Percentiles rank a stretch among this genome's conserved stretches.
Evolutionary conservation across 352 stramenopile genomes (phyloP).

Genomic region (Phytopythium aichiense): DNA sequence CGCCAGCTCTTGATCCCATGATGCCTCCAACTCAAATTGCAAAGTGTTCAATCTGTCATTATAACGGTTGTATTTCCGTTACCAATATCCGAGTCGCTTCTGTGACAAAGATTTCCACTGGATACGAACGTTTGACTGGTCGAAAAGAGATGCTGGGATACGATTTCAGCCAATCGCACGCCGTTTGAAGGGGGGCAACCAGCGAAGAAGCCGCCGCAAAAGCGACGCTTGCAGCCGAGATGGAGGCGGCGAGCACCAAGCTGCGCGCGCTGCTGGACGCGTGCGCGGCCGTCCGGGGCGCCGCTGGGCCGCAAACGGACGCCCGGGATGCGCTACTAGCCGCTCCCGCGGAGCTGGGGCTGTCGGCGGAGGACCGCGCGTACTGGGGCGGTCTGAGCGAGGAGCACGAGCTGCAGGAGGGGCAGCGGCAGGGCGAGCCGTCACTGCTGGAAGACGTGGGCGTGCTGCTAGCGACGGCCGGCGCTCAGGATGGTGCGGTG

Average conservation of each 20-base stretch:
- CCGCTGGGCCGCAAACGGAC: conserved; percentile 2
- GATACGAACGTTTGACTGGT: conserved; percentile 1
- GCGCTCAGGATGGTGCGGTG: conserved; percentile 17
- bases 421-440: conserved; percentile 1
- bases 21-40: background rate
- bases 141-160: background rate
- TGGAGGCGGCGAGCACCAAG: conserved; percentile 36
- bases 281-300: conserved; percentile 26
- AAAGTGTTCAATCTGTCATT: too few relatives aligned
- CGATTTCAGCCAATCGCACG: conserved; percentile 34
- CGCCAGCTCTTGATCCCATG: conserved; percentile 73
- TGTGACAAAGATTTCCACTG: background rate
- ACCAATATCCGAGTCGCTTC: background rate
- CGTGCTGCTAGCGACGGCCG: conserved; percentile 55
- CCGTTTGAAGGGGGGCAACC: conserved; percentile 13
- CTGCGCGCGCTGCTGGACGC: conserved; percentile 39
- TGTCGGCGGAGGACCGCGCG: conserved; percentile 34
- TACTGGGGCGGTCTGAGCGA: conserved; percentile 47
- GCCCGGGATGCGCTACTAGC: conserved; percentile 3
- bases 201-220: conserved; percentile 13
- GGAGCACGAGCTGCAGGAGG: conserved; percentile 8
- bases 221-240: conserved; percentile 10
- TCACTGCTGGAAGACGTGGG: conserved; percentile 45
- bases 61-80: too few relatives aligned
- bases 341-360: conserved; percentile 13